A percentile compares a stretch with the other conserved stretches of the same genome.
Conservation (phyloP, 1,284 basidiomycete species). For the Meira miltonrushii region DNA sequence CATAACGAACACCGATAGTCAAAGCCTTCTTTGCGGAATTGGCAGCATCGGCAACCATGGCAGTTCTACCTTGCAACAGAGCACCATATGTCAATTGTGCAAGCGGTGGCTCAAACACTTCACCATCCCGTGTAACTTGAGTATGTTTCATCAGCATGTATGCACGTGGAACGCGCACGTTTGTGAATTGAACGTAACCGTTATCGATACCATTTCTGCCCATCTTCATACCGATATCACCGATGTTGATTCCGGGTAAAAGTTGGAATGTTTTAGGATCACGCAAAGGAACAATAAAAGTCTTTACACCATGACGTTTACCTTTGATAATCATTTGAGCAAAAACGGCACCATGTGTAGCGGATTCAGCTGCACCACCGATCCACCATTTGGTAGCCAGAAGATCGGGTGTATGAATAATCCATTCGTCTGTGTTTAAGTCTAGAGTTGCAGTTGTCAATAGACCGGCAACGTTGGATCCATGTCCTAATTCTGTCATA, state of each 20-base stretch:
- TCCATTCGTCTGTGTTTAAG: constrained; percentile 58
- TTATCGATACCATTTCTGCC: constrained; percentile 59
- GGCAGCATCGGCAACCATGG: constrained; percentile 59
- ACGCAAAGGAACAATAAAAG: constrained; percentile 59
- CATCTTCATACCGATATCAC: constrained; percentile 63
- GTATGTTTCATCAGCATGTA: constrained; percentile 63
- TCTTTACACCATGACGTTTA: constrained; percentile 60
- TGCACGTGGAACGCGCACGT: constrained; percentile 59
- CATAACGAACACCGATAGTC: constrained; percentile 60
- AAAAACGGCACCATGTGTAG: constrained; percentile 61
- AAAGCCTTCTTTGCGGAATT: constrained; percentile 58
- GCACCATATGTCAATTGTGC: constrained; percentile 61
- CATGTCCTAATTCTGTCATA: constrained; percentile 59
- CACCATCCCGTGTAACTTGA: constrained; percentile 57
- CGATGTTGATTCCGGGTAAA: constrained; percentile 58
- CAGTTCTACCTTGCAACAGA: constrained; percentile 58
- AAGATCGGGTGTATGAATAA: constrained; percentile 58
- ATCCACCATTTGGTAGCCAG: constrained; percentile 55
- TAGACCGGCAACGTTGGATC: constrained; percentile 60
- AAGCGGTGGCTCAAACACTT: constrained; percentile 57
- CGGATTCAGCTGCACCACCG: constrained; percentile 60
- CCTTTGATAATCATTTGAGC: constrained; percentile 60
- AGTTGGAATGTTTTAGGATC: constrained; percentile 56
- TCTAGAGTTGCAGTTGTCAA: constrained; percentile 62
- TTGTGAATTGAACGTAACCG: constrained; percentile 57